Base-by-base conservation (phyloP, 495 filamentous ascomycete genomes). In the Gamarada debralockiae region DNA sequence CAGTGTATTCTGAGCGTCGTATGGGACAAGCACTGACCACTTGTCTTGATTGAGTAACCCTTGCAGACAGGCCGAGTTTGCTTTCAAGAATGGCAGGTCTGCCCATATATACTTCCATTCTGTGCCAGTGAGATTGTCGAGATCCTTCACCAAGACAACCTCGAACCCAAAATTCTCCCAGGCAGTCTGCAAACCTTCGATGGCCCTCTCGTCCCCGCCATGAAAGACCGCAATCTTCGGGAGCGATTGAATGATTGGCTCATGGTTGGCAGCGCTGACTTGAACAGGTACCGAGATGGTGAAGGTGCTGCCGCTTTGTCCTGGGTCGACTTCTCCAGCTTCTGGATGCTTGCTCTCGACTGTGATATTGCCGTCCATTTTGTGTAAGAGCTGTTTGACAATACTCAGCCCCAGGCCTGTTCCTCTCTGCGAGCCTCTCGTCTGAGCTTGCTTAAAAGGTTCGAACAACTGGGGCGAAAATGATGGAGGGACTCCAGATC, bases 401-500 rank as follows among this genome's bases (percentile, higher is more conserved):
- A 80, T 71, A 39, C 70, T 73, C 7, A 80, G 57, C 0, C 74
- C 74, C 0, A 77, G 64, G 3, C 78, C 78, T 3, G 76, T 73
- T 0, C 78, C 78, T 40, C 54, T 46, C 23, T 57, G 54, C 20
- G 71, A 67, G 2, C 69, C 69, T 13, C 74, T 65, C 3, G 65
- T 59, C 48, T 74, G 68, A 51, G 79, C 77, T 54, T 82, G 77
- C 1, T 69, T 51, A 48, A 82, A 82, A 2, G 77, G 74, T 13
- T 67, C 65, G 55, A 74, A 82, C 0, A 78, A 62, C 39, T 73
- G 60, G n/a, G 67, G 68, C 1, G 80, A 59, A 45, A 74, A 82
- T 1, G 76, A 73, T 13, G 66, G 57, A 0, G 69, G 70, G 27
- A 82, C 79, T 5, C 78, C 78, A 10, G 65, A 60, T 1, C 78